Conservation (phyloP, 495 filamentous ascomycete species). For the Talaromyces trachyspermus region DNA sequence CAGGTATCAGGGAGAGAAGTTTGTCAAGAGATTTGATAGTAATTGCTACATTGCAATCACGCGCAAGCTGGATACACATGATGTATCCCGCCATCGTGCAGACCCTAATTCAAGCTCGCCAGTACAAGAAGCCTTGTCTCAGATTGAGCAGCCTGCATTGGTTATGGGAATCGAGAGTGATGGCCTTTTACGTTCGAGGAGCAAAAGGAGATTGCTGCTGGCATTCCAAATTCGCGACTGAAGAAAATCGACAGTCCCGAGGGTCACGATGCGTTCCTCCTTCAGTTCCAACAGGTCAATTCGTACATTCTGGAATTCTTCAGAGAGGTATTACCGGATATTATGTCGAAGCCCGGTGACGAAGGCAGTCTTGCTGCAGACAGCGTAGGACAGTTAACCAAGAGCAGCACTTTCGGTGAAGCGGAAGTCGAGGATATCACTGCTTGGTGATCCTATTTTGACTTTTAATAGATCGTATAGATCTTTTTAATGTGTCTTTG, state of each 20-base stretch:
- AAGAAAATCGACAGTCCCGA: conserved; percentile 87
- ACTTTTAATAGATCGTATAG: conserved; percentile 5
- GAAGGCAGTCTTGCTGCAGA: conserved; percentile 30
- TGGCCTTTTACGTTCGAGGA: conserved; percentile 96
- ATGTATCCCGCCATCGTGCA: conserved; percentile 69
- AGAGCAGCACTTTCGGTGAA: conserved; percentile 86
- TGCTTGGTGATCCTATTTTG: conserved; percentile 59
- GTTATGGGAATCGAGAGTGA: conserved; percentile 92
- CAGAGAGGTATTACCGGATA: conserved; percentile 71
- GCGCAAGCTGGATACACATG: conserved; percentile 97
- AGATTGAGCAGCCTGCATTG: conserved; percentile 79
- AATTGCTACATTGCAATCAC: conserved; percentile 99
- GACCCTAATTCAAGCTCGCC: conserved; percentile 36
- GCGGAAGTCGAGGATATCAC: conserved; percentile 97
- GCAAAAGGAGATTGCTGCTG: conserved; percentile 80
- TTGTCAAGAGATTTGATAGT: conserved; percentile 92
- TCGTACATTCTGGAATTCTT: conserved; percentile 77
- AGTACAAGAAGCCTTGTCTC: conserved; percentile 64
- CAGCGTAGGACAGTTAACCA: conserved; percentile 47
- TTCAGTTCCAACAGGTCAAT: conserved; percentile 98
- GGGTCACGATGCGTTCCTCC: conserved; percentile 91
- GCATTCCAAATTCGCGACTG: conserved; percentile 69
- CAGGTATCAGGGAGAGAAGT: conserved; percentile 95
- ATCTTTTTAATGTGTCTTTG: conserved; percentile 33
- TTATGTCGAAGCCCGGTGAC: conserved; percentile 59